Percentiles rank a stretch among this genome's conserved stretches.
Evolutionary conservation across 768 basidiomycete genomes (phyloP).

Genomic region (Rhodosporidiobolus odoratus): DNA sequence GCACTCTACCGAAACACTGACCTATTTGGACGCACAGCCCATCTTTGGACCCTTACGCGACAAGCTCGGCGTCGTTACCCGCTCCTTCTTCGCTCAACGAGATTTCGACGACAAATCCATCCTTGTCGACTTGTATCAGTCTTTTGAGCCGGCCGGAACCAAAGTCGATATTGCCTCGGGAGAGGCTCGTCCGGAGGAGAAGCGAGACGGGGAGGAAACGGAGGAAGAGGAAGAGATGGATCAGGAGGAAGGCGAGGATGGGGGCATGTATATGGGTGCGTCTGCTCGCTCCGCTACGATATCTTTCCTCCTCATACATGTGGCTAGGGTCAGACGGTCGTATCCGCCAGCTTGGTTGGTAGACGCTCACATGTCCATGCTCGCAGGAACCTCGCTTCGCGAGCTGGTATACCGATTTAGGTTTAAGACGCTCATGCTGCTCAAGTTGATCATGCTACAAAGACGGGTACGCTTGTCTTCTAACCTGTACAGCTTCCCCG

Average conservation of each 20-base stretch:
- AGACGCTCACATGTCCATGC: not conserved
- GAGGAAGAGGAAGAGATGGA: not conserved
- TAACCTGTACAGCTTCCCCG: not conserved
- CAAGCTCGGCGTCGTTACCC: conserved; percentile 87
- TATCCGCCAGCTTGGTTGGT: not conserved
- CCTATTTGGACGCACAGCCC: conserved; percentile 56
- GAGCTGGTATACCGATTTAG: conserved; percentile 91
- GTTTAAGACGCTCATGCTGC: conserved; percentile 81
- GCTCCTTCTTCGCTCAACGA: conserved; percentile 82
- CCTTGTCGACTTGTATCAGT: conserved; percentile 76
- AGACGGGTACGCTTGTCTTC: conserved; percentile 60
- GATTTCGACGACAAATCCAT: conserved; percentile 84
- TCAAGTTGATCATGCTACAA: conserved; percentile 90
- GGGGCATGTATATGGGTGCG: conserved; percentile 89
- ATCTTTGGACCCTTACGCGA: conserved; percentile 93
- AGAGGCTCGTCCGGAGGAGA: not conserved
- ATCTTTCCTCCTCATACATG: not conserved
- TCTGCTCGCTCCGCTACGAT: not conserved
- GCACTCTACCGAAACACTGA: not conserved
- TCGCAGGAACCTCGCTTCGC: conserved; percentile 58
- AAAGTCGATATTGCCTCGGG: too few relatives aligned
- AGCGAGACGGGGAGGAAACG: not conserved
- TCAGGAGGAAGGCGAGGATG: conserved; percentile 71
- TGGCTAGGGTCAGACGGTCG: too few relatives aligned
- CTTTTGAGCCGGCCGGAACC: conserved; percentile 64